Percentiles rank a stretch among this genome's conserved stretches.
These are phyloP conservation scores for Lactarius hengduanensis DNA, from an alignment of 768 basidiomycete species.

Conservation along the genomic window DNA sequence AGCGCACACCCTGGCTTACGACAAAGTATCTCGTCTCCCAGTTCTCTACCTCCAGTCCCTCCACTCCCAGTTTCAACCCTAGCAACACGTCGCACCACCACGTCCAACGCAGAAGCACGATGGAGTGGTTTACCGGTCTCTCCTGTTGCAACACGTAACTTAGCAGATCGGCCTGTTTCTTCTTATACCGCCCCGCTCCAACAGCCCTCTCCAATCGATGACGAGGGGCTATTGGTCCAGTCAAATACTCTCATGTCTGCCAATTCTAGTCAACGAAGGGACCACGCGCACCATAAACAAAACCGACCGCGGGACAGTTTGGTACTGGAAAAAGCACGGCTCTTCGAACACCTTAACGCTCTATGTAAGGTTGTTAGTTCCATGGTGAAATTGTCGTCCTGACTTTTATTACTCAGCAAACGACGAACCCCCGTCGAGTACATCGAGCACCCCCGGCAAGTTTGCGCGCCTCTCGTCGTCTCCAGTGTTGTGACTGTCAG, in stretches of 20 bases:
- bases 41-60: slow-evolving; percentile 29
- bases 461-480: slow-evolving; percentile 37
- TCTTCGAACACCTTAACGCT: slow-evolving; percentile 30
- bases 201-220: slow-evolving; percentile 1
- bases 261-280: slow-evolving; percentile 9
- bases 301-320: slow-evolving; percentile 29
- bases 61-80: slow-evolving; percentile 18
- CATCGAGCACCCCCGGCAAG: slow-evolving; percentile 14
- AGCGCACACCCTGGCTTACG: slow-evolving; percentile 22
- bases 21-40: slow-evolving; percentile 14
- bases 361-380: slow-evolving; percentile 38
- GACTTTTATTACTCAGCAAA: slow-evolving; percentile 27
- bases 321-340: slow-evolving; percentile 28
- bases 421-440: slow-evolving; percentile 15
- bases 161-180: neutral
- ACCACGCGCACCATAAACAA: slow-evolving; percentile 3
- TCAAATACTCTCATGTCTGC: slow-evolving; percentile 1
- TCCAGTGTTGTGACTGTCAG: slow-evolving; percentile 34
- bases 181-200: neutral
- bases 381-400: slow-evolving; percentile 29
- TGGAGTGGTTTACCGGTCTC: neutral
- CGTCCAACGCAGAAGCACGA: neutral
- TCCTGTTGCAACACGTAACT: neutral
- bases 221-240: slow-evolving; percentile 6
- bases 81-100: neutral